These are phyloP conservation scores for Ceratocystis albifundus DNA, from an alignment of 2,329 filamentous ascomycete species.

Conservation along the genomic window DNA sequence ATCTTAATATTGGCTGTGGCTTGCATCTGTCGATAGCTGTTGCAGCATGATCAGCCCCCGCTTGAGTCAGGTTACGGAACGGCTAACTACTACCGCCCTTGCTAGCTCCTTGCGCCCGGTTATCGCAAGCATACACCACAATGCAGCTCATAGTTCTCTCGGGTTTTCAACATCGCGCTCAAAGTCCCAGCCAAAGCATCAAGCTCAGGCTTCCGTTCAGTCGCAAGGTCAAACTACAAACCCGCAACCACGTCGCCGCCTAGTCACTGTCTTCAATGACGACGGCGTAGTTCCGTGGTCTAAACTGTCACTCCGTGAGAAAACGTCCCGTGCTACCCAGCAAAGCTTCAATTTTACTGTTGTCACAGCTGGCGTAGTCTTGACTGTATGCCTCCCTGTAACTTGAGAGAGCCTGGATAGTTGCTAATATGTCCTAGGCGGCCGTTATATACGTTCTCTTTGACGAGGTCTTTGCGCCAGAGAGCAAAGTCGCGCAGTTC, in stretches of 20 bases:
- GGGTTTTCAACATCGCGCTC: constrained; percentile 29
- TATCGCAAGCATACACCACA: constrained; percentile 33
- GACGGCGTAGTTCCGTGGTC: constrained; percentile 73
- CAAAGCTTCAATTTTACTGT: constrained; percentile 81
- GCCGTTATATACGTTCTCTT: constrained; percentile 70
- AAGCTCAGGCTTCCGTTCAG: neutral
- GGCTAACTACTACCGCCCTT: constrained; percentile 24
- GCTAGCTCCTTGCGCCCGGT: constrained; percentile 32
- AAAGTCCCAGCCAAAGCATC: neutral
- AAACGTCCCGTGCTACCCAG: constrained; percentile 73
- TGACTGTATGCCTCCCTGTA: constrained; percentile 49
- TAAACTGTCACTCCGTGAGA: constrained; percentile 63
- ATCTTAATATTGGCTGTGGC: neutral
- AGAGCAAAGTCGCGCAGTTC: constrained; percentile 79
- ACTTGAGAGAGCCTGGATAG: neutral
- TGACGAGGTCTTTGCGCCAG: constrained; percentile 69
- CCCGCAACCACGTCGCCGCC: constrained; percentile 45
- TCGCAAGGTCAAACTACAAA: constrained; percentile 20
- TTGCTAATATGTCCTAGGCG: constrained; percentile 38
- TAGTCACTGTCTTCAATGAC: constrained; percentile 76
- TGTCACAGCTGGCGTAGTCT: constrained; percentile 58
- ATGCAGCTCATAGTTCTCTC: constrained; percentile 45
- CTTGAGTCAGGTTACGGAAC: neutral
- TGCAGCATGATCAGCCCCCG: neutral
- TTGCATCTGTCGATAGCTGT: neutral